phyloP scores from a whole-genome alignment of 768 basidiomycete species.

The Termitomyces sp. region DNA sequence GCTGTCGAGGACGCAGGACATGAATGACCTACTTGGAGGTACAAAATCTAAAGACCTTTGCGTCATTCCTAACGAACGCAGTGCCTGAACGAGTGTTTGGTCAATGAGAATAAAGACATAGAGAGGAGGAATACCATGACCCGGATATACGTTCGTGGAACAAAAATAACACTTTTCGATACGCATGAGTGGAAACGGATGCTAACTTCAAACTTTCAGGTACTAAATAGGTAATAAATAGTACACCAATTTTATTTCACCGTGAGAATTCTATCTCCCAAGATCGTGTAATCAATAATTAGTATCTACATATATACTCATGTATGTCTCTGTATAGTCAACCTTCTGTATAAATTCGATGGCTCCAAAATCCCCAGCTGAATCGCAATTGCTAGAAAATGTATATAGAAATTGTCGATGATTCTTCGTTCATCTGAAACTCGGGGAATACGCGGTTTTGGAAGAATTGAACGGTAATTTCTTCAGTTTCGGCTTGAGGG shows the following conservation, averaged over 20 bases:
- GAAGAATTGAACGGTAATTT: not conserved
- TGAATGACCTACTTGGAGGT: conserved; percentile 76
- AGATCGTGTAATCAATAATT: not conserved
- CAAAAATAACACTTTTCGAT: conserved; percentile 99
- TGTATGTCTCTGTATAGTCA: not conserved
- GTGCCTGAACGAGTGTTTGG: conserved; percentile 44
- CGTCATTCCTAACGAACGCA: conserved; percentile 96
- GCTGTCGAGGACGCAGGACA: not conserved
- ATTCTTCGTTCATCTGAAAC: no score
- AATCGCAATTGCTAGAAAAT: no score
- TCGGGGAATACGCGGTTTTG: not conserved
- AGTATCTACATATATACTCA: no score
- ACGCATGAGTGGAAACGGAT: conserved; percentile 51
- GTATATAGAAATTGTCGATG: no score
- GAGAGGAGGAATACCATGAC: conserved; percentile 60
- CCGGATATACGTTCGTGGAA: conserved; percentile 94
- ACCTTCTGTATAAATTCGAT: no score
- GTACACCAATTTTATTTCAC: not conserved
- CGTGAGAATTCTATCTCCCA: conserved; percentile 6
- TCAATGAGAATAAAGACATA: not conserved
- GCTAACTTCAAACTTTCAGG: not conserved
- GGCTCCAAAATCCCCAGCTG: no score
- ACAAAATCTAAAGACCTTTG: conserved; percentile 97
- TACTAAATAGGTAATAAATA: not conserved
- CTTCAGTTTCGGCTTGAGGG: not conserved